Evolutionary conservation across 148 eudicot species (phyloP), one percentile per base, ranked within the genome.

Genomic region (Pharnaceum exiguum): DNA sequence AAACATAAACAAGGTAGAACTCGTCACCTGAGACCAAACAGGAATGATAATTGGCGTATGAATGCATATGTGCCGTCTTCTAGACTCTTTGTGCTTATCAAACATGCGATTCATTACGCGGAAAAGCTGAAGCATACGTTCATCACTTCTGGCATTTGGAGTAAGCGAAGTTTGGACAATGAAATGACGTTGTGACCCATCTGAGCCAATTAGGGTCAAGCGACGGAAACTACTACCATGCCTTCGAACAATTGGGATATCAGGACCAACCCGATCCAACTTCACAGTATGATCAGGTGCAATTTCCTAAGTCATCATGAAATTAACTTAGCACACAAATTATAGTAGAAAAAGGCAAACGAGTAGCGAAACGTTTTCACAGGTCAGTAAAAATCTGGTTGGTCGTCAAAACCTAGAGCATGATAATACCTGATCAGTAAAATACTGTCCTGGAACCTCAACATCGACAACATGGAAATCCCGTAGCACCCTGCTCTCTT

Each of bases 161-260:
- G 96, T 85, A 66, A 93, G 62, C 35, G 99, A 88, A 33, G 96
- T 86, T 68, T 93, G 96, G 40, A 93, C 96, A 51, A 88, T 88
- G 75, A 93, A 93, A 83, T 93, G 99, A 51, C 89, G 91, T 55
- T 89, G 99, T 31, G 99, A 93, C 22, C 99, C 99, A 62, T 93
- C 99, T 47, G 99, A 93, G 15, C 99, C 99, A 13, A 93, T 93
- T 7, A 93, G 79, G 27, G 99, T 93, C 82, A 93, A 76, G 23
- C 99, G 85, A 23, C 99, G 84, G 75, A 81, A 88, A 70, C 96
- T 93, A 77, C 96, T 93, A 33, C 99, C 99, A 76, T 88, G 96
- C 68, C 99, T 93, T 60, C 99, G 69, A 46, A 93, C 96, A 59
- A 93, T 93, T 21, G 96, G 91, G 70, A 93, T 79, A 67, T 93